A percentile compares a stretch with the other conserved stretches of the same genome.
phyloP scores from a whole-genome alignment of 2,329 filamentous ascomycete genomes.

The Raffaelea albimanens region DNA sequence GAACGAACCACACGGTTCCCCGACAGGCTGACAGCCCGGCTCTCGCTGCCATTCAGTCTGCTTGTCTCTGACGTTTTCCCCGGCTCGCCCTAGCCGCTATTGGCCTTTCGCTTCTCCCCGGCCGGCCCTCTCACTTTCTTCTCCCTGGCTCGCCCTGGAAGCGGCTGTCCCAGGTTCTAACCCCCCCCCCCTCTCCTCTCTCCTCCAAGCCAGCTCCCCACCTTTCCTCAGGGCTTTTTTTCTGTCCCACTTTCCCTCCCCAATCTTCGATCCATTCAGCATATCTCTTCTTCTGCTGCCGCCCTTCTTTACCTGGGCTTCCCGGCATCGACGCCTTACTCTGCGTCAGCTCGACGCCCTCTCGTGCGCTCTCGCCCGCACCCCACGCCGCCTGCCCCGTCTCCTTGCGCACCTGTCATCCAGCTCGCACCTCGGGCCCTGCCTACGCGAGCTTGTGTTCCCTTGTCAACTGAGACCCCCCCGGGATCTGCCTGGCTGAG shows the following conservation, averaged over 20 bases:
- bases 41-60: too few species aligned
- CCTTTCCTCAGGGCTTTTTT: background rate
- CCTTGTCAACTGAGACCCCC: slow-evolving; percentile 9
- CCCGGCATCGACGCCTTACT: too few species aligned
- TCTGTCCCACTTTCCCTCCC: background rate
- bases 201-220: background rate
- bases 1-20: background rate
- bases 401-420: background rate
- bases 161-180: background rate
- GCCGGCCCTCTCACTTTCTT: background rate
- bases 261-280: too few species aligned
- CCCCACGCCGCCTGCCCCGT: background rate
- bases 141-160: too few species aligned
- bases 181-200: background rate
- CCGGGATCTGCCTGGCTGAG: background rate
- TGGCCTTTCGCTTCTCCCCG: background rate
- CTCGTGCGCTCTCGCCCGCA: background rate
- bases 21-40: too few species aligned
- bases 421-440: background rate
- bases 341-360: too few species aligned
- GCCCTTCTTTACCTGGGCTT: too few species aligned
- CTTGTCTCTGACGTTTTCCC: too few species aligned
- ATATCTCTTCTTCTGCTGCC: too few species aligned
- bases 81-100: too few species aligned
- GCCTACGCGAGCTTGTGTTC: slow-evolving; percentile 12